Conservation (phyloP, 2,329 filamentous ascomycete species). For the Leptodontidium sp. region DNA sequence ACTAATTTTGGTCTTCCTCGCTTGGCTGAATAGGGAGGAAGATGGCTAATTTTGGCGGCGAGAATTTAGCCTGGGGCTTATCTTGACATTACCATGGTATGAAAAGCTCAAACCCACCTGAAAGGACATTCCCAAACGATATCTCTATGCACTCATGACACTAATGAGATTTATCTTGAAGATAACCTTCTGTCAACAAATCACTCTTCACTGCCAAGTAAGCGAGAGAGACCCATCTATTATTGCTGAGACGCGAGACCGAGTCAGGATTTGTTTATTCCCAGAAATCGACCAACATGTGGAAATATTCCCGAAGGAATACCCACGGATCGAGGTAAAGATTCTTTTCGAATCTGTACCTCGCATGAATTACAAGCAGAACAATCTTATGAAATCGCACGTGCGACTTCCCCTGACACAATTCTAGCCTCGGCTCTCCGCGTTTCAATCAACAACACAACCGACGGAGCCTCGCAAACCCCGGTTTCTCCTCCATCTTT, state of each 20-base stretch:
- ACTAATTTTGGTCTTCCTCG: slow-evolving; percentile 2
- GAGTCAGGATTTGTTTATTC: too few relatives aligned
- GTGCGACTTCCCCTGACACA: neutral
- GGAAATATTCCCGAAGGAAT: neutral
- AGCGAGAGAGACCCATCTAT: neutral
- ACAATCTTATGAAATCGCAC: neutral
- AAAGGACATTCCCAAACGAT: too few relatives aligned
- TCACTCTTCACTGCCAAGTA: neutral
- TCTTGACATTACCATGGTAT: neutral
- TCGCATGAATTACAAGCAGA: neutral
- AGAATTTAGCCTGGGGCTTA: neutral
- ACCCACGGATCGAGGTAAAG: slow-evolving; percentile 13
- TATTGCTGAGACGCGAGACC: too few relatives aligned
- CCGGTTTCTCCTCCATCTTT: neutral
- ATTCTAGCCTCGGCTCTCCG: slow-evolving; percentile 10
- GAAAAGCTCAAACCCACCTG: too few relatives aligned
- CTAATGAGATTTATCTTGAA: too few relatives aligned
- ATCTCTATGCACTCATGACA: too few relatives aligned
- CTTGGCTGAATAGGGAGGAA: slow-evolving; percentile 13
- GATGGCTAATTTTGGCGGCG: neutral
- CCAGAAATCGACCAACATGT: neutral
- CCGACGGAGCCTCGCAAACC: slow-evolving; percentile 16
- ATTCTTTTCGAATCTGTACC: neutral
- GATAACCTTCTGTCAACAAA: neutral
- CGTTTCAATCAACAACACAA: slow-evolving; percentile 14